phyloP scores from a whole-genome alignment of 495 filamentous ascomycete genomes.

The Lophiotrema nucula region DNA sequence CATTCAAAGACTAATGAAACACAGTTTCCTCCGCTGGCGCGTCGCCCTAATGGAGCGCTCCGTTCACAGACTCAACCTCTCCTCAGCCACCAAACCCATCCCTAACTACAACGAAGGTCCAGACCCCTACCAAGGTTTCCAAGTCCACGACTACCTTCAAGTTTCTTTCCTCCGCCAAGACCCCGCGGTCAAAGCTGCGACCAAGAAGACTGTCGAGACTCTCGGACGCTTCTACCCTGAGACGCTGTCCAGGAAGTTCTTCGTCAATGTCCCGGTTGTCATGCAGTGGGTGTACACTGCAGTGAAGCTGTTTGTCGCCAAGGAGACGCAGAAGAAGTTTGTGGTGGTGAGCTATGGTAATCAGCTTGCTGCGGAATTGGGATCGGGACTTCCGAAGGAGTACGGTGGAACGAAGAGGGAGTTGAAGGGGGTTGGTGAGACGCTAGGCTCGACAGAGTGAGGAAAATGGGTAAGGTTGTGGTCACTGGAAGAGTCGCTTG shows the following conservation, averaged over 20 bases:
- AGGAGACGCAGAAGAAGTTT: constrained; percentile 83
- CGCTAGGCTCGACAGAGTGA: no score
- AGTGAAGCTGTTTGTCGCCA: constrained; percentile 75
- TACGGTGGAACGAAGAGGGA: constrained; percentile 67
- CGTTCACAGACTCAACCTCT: constrained; percentile 65
- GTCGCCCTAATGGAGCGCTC: constrained; percentile 83
- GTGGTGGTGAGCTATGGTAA: constrained; percentile 73
- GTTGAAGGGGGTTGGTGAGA: constrained; percentile 34
- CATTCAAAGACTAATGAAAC: no score
- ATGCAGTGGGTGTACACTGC: constrained; percentile 83
- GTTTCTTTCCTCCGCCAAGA: constrained; percentile 78
- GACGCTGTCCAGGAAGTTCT: constrained; percentile 84
- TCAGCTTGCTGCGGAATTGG: constrained; percentile 63
- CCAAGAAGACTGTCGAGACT: constrained; percentile 72
- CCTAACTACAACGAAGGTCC: constrained; percentile 59
- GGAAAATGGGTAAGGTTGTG: no score
- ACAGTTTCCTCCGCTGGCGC: constrained; percentile 80
- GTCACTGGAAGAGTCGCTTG: no score
- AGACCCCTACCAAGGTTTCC: constrained; percentile 83
- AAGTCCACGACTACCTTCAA: constrained; percentile 86
- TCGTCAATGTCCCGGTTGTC: constrained; percentile 82
- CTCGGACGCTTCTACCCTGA: constrained; percentile 82
- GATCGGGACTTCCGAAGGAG: constrained; percentile 56
- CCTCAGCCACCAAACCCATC: constrained; percentile 65
- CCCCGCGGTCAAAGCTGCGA: constrained; percentile 63